Conservation (phyloP, 2,329 filamentous ascomycete genomes). For the Colletotrichum liriopes region DNA sequence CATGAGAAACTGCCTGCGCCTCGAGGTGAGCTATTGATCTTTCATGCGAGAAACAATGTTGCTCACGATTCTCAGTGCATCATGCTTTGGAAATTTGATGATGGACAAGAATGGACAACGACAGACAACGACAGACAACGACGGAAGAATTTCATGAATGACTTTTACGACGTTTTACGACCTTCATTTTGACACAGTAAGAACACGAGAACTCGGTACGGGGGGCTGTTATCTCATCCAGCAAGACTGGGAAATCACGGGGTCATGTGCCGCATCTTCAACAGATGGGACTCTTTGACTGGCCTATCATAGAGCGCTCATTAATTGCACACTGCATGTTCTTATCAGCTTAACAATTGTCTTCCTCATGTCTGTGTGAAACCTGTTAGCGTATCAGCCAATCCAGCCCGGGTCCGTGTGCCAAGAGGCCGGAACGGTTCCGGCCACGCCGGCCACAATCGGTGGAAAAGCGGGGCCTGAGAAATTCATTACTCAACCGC, state of each 20-base stretch:
- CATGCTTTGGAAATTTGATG: not conserved
- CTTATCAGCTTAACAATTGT: conserved; percentile 33
- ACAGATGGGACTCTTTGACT: conserved; percentile 16
- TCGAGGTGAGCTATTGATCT: not conserved
- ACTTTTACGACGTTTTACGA: conserved; percentile 11
- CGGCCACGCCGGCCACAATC: conserved; percentile 43
- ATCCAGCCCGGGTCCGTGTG: conserved; percentile 27
- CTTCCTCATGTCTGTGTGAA: conserved; percentile 11
- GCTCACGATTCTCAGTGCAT: conserved; percentile 3
- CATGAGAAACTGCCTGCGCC: not conserved
- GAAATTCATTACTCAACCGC: conserved; percentile 39
- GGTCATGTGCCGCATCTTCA: conserved; percentile 20
- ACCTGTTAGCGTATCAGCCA: conserved; percentile 40
- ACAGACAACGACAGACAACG: conserved; percentile 3
- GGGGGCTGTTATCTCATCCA: not conserved
- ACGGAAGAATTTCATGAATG: not conserved
- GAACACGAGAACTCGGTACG: not conserved
- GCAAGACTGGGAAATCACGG: conserved; percentile 5
- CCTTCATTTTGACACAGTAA: conserved; percentile 15
- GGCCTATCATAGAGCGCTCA: conserved; percentile 16
- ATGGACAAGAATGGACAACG: conserved; percentile 4
- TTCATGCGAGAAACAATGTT: not conserved
- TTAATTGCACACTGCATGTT: conserved; percentile 15
- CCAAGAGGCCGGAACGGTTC: conserved; percentile 44
- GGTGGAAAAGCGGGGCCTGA: conserved; percentile 33